phyloP scores from a whole-genome alignment of 495 filamentous ascomycete genomes.

The Neurospora cerealis region DNA sequence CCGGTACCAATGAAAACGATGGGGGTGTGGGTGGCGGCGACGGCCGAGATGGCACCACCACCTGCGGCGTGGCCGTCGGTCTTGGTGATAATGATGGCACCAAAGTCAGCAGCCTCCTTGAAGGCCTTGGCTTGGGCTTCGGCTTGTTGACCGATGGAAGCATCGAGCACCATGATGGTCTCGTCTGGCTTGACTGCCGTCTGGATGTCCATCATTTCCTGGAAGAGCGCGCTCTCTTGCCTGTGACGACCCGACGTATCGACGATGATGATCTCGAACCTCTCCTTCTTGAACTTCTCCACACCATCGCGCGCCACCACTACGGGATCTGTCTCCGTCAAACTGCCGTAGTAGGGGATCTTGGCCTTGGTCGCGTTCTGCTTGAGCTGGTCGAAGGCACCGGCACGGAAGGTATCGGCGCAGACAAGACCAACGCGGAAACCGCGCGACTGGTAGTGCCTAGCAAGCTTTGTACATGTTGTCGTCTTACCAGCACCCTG shows the following conservation, averaged over 20 bases:
- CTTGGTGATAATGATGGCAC: conserved; percentile 98
- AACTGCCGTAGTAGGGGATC: conserved; percentile 94
- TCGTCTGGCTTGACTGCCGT: conserved; percentile 85
- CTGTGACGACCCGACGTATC: conserved; percentile 91
- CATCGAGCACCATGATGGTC: conserved; percentile 96
- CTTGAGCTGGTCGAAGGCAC: conserved; percentile 96
- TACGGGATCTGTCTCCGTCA: conserved; percentile 93
- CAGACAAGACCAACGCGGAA: conserved; percentile 94
- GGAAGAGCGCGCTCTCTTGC: conserved; percentile 86
- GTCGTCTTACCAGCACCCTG: conserved; percentile 98
- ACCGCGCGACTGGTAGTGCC: conserved; percentile 88
- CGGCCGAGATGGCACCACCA: conserved; percentile 96
- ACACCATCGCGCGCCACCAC: conserved; percentile 90
- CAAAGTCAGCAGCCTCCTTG: conserved; percentile 95
- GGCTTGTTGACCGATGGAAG: conserved; percentile 90
- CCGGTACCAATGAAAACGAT: conserved; percentile 98
- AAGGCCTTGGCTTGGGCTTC: conserved; percentile 93
- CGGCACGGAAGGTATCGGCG: conserved; percentile 96
- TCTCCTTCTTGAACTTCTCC: conserved; percentile 97
- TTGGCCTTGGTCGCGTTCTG: conserved; percentile 98
- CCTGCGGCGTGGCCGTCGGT: conserved; percentile 92
- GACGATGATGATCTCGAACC: conserved; percentile 97
- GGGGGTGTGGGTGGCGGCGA: conserved; percentile 90
- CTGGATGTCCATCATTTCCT: conserved; percentile 98
- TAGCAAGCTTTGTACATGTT: conserved; percentile 91